These are phyloP conservation scores for Fraxinus angustifolia DNA, from an alignment of 305 asterid species.

Conservation along the genomic window DNA sequence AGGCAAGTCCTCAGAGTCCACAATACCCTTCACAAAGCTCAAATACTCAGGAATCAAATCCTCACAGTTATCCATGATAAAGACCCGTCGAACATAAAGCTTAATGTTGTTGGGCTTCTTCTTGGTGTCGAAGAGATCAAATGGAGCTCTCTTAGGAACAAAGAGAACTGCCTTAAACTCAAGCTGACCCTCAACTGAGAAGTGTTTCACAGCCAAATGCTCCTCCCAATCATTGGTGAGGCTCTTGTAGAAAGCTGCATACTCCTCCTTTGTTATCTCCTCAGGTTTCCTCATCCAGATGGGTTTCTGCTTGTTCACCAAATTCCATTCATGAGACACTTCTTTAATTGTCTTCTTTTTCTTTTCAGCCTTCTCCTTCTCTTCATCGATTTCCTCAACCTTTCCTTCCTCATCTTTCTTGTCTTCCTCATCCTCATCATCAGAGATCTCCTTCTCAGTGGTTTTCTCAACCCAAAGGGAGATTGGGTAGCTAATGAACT, in stretches of 20 bases:
- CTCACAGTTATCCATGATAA: conserved; percentile 42
- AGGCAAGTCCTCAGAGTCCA: conserved; percentile 36
- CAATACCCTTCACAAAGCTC: conserved; percentile 39
- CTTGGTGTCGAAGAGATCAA: conserved; percentile 38
- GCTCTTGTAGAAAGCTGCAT: conserved; percentile 39
- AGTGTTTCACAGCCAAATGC: conserved; percentile 38
- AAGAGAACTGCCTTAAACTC: conserved; percentile 37
- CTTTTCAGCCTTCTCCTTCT: conserved; percentile 33
- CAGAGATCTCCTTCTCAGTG: conserved; percentile 35
- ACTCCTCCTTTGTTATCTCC: conserved; percentile 40
- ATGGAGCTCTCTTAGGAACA: conserved; percentile 42
- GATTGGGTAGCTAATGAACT: conserved; percentile 34
- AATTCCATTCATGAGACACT: conserved; percentile 33
- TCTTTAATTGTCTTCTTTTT: conserved; percentile 34
- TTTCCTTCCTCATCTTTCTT: conserved; percentile 36
- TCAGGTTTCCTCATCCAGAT: conserved; percentile 43
- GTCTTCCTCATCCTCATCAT: conserved; percentile 35
- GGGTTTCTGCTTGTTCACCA: conserved; percentile 37
- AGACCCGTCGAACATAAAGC: conserved; percentile 39
- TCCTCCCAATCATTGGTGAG: conserved; percentile 44
- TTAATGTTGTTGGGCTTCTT: conserved; percentile 36
- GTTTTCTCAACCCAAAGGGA: conserved; percentile 36
- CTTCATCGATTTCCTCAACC: conserved; percentile 35
- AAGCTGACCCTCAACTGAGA: conserved; percentile 41
- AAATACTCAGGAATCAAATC: conserved; percentile 38